A percentile compares a stretch with the other conserved stretches of the same genome.
Evolutionary conservation across 2,329 filamentous ascomycete genomes (phyloP).

Genomic region (Fusarium chuoi): DNA sequence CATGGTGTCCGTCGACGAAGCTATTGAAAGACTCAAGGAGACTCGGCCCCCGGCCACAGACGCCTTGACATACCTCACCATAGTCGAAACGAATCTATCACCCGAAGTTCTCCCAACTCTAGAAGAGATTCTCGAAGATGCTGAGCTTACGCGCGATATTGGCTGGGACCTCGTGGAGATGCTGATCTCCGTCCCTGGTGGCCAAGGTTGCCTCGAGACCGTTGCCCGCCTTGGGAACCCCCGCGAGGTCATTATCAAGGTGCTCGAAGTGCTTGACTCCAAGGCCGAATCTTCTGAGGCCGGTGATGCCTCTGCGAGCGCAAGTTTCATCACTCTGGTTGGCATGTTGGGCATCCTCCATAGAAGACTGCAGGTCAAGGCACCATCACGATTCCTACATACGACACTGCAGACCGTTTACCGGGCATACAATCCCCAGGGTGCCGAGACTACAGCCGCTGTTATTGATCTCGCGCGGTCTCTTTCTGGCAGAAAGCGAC

Average conservation of each 20-base stretch:
- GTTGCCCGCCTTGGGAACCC: conserved; percentile 83
- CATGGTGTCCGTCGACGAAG: conserved; percentile 52
- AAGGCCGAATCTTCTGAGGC: conserved; percentile 54
- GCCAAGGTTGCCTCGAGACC: conserved; percentile 76
- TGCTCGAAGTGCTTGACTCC: conserved; percentile 75
- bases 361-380: conserved; percentile 78
- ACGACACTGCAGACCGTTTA: conserved; percentile 79
- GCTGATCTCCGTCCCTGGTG: conserved; percentile 73
- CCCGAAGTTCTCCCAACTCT: conserved; percentile 74
- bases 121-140: conserved; percentile 75
- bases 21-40: conserved; percentile 59
- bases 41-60: conserved; percentile 67
- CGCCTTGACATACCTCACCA: conserved; percentile 80
- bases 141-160: conserved; percentile 76
- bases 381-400: conserved; percentile 81
- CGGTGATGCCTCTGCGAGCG: conserved; percentile 48
- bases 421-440: conserved; percentile 70
- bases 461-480: conserved; percentile 77
- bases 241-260: conserved; percentile 82
- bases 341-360: conserved; percentile 79
- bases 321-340: conserved; percentile 75
- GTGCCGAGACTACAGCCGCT: conserved; percentile 74
- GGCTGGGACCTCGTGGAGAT: conserved; percentile 87
- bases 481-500: conserved; percentile 73
- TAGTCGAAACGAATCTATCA: conserved; percentile 78